These are phyloP conservation scores for Trapa incisa DNA, from an alignment of 345 rosid species.

Conservation along the genomic window DNA sequence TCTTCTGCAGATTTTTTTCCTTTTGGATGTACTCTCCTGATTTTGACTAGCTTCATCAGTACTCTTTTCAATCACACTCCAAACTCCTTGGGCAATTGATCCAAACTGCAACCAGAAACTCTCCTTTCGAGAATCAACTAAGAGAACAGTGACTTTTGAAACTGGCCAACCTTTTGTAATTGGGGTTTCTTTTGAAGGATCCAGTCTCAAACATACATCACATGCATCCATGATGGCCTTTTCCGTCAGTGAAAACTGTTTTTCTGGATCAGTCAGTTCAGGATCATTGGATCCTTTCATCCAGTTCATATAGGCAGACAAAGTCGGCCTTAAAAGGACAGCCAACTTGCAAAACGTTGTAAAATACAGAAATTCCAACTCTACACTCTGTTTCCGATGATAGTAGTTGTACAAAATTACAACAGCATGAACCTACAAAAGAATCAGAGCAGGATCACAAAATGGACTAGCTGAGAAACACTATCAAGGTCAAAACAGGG, in stretches of 20 bases:
- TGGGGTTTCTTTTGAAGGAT: constrained; percentile 30
- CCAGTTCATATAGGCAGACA: constrained; percentile 34
- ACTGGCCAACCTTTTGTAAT: constrained; percentile 42
- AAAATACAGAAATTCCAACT: constrained; percentile 35
- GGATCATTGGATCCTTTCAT: constrained; percentile 26
- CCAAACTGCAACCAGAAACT: constrained; percentile 40
- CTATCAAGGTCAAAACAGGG: neutral
- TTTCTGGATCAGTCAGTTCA: constrained; percentile 23
- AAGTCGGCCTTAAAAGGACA: constrained; percentile 34
- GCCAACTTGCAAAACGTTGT: constrained; percentile 55
- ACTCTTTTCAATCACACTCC: constrained; percentile 65
- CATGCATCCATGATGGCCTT: constrained; percentile 58
- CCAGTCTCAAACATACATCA: constrained; percentile 35
- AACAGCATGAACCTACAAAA: constrained; percentile 54
- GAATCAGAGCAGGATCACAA: neutral
- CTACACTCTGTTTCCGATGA: constrained; percentile 44
- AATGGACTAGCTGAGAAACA: neutral
- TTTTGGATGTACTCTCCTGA: constrained; percentile 20
- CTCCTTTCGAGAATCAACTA: constrained; percentile 44
- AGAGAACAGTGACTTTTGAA: constrained; percentile 41
- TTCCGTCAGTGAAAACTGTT: constrained; percentile 40
- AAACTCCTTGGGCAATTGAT: constrained; percentile 45
- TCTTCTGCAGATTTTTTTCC: constrained; percentile 21
- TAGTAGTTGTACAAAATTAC: constrained; percentile 65
- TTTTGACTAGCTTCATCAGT: constrained; percentile 15